Conservation (phyloP, 352 stramenopile species). For the Detonula confervacea region DNA sequence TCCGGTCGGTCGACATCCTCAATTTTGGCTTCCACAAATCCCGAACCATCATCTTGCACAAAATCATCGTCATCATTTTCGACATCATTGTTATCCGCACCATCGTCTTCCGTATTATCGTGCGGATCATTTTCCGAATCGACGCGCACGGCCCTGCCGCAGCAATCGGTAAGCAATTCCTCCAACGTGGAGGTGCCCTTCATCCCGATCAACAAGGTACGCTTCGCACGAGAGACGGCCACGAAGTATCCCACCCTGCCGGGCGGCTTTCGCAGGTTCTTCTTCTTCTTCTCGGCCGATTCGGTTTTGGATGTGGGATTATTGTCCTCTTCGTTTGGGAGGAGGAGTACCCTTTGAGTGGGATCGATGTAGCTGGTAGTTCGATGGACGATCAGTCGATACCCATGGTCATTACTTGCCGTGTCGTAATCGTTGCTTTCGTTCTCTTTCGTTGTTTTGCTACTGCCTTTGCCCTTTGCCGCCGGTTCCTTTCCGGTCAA, state of each 20-base stretch:
- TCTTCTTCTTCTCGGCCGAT: too few species aligned
- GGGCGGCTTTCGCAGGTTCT: slow-evolving; percentile 43
- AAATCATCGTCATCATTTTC: slow-evolving; percentile 32
- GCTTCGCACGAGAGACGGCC: slow-evolving; percentile 51
- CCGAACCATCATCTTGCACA: slow-evolving; percentile 16
- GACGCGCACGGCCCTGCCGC: slow-evolving; percentile 60
- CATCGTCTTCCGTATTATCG: too few species aligned
- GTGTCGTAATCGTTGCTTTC: too few species aligned
- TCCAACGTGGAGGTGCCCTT: slow-evolving; percentile 76
- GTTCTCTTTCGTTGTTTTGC: slow-evolving; percentile 1
- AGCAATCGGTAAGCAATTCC: slow-evolving; percentile 77
- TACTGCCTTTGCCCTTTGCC: not conserved
- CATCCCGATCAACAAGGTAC: slow-evolving; percentile 60
- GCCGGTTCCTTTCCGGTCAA: not conserved
- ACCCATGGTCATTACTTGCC: slow-evolving; percentile 17
- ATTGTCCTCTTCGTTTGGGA: too few species aligned
- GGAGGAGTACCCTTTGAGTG: not conserved
- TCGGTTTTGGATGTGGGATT: too few species aligned
- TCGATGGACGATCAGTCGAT: slow-evolving; percentile 51
- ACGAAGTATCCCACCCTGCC: slow-evolving; percentile 69
- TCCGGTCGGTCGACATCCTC: too few species aligned
- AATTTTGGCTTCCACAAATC: too few species aligned
- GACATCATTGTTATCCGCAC: not conserved
- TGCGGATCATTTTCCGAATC: slow-evolving; percentile 48
- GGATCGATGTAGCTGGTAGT: slow-evolving; percentile 42